Conservation (phyloP, 768 basidiomycete genomes). For the Xerocomus brunneocitrinus region DNA sequence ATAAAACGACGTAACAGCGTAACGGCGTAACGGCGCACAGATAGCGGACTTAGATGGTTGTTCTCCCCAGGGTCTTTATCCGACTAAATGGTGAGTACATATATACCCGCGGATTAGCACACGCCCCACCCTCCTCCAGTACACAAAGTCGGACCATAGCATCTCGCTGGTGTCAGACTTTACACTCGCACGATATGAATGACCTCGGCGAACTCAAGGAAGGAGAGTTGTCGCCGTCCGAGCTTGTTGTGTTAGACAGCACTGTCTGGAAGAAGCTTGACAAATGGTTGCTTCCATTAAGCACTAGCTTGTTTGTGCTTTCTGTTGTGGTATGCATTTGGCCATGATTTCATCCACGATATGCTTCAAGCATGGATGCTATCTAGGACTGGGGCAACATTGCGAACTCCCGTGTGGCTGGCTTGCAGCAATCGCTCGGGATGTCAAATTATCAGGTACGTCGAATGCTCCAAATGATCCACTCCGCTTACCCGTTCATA, state of each 20-base stretch:
- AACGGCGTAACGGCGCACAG: background rate
- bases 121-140: background rate
- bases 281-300: conserved; percentile 43
- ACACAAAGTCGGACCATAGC: background rate
- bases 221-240: conserved; percentile 4
- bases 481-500: conserved; percentile 1
- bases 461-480: background rate
- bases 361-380: background rate
- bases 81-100: background rate
- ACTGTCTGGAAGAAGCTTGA: conserved; percentile 50
- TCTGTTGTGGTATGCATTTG: conserved; percentile 28
- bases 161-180: background rate
- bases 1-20: background rate
- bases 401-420: conserved; percentile 59
- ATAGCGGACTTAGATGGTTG: background rate
- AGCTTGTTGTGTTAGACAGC: conserved; percentile 27
- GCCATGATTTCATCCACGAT: conserved; percentile 13
- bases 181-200: background rate
- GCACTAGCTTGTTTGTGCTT: conserved; percentile 47
- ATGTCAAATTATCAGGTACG: conserved; percentile 27
- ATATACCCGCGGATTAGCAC: background rate
- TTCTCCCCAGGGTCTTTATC: background rate
- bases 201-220: conserved; percentile 1
- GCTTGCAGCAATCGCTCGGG: conserved; percentile 47
- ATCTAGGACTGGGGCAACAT: conserved; percentile 41